Conservation (phyloP, 176 grass and related monocot genomes). For the Themeda triandra region DNA sequence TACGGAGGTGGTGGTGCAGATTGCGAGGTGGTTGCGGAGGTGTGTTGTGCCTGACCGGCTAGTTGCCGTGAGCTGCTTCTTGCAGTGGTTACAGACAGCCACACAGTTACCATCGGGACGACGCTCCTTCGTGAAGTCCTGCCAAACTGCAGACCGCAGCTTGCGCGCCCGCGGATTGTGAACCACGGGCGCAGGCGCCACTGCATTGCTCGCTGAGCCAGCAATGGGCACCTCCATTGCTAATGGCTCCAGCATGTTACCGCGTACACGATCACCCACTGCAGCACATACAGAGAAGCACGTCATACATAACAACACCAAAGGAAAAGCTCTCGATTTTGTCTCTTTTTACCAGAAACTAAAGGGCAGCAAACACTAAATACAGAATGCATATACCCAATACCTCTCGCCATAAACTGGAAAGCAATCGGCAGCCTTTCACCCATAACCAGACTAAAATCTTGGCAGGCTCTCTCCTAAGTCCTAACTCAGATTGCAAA, state of each 20-base stretch:
- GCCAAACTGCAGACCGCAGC: conserved; percentile 85
- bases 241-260: conserved; percentile 45
- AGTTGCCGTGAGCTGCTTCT: conserved; percentile 98
- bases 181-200: conserved; percentile 16
- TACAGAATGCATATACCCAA: not conserved
- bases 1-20: conserved; percentile 70
- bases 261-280: conserved; percentile 18
- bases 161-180: conserved; percentile 84
- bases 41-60: conserved; percentile 94
- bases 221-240: conserved; percentile 40
- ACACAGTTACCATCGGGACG: conserved; percentile 74
- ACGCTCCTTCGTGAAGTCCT: conserved; percentile 96
- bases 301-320: conserved; percentile 1
- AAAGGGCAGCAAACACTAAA: not conserved
- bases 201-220: conserved; percentile 22
- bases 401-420: not conserved
- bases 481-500: not conserved
- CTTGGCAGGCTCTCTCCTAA: not conserved
- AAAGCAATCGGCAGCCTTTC: conserved; percentile 5
- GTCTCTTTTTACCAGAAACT: not conserved
- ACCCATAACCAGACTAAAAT: not conserved
- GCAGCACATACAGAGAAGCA: conserved; percentile 28
- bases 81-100: conserved; percentile 95
- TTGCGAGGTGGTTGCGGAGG: conserved; percentile 82
- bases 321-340: not conserved